Percentiles rank a stretch among this genome's conserved stretches.
phyloP scores from a whole-genome alignment of 768 basidiomycete species.

The Mrakia gelida region DNA sequence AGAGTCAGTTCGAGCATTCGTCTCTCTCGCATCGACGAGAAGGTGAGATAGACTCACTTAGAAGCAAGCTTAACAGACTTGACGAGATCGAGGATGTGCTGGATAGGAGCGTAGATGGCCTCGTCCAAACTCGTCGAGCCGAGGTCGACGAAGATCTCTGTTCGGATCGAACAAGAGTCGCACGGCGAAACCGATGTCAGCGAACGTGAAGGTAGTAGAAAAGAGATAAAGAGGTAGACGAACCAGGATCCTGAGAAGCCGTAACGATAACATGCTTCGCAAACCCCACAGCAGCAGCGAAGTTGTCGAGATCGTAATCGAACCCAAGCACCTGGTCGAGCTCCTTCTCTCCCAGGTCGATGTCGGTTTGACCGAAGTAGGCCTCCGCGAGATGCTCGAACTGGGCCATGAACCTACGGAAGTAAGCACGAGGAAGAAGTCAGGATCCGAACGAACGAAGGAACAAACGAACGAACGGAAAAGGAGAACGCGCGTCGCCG shows the following conservation, averaged over 20 bases:
- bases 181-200: no score
- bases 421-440: background rate
- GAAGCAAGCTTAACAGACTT: conserved; percentile 74
- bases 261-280: conserved; percentile 78
- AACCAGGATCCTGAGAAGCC: conserved; percentile 73
- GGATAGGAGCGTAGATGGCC: conserved; percentile 76
- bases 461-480: background rate
- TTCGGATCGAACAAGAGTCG: conserved; percentile 1
- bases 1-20: background rate
- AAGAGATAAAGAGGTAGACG: conserved; percentile 2
- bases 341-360: conserved; percentile 85
- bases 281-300: conserved; percentile 83
- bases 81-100: conserved; percentile 74
- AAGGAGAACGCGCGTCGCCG: no score
- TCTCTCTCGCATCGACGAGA: no score
- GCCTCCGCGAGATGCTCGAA: conserved; percentile 88
- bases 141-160: conserved; percentile 69
- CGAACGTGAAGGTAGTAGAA: background rate
- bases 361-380: conserved; percentile 75
- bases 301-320: conserved; percentile 89
- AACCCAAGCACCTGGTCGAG: conserved; percentile 73
- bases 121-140: conserved; percentile 68
- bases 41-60: conserved; percentile 52
- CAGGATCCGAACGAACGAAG: background rate
- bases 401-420: conserved; percentile 74